Percentiles rank a stretch among this genome's conserved stretches.
phyloP scores from a whole-genome alignment of 805 yeast species.

The Myxozyma monticola region DNA sequence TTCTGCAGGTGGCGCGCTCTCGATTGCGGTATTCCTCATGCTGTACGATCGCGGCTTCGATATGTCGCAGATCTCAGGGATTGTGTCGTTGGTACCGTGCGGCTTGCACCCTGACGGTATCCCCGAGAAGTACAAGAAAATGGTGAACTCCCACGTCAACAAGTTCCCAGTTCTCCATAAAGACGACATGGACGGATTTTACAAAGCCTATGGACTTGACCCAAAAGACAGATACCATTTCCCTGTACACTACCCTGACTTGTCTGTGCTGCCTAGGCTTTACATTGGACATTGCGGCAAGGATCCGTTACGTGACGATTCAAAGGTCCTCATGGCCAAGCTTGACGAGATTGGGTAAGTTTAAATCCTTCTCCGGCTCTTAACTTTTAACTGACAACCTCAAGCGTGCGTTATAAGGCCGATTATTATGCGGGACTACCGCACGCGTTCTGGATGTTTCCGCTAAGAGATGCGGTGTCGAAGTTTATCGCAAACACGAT shows the following conservation, averaged over 20 bases:
- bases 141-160: background rate
- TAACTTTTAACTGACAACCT: too few relatives aligned
- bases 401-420: too few relatives aligned
- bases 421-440: too few relatives aligned
- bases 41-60: background rate
- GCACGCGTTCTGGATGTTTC: conserved; percentile 4
- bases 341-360: conserved; percentile 1
- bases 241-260: too few relatives aligned
- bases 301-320: background rate
- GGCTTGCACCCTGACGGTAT: background rate
- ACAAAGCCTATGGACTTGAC: background rate
- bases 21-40: background rate
- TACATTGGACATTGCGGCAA: background rate
- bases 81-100: background rate
- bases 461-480: background rate
- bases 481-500: background rate
- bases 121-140: background rate
- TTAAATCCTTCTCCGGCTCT: too few relatives aligned
- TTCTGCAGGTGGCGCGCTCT: conserved; percentile 1
- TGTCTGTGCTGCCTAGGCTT: background rate
- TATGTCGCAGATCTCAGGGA: background rate
- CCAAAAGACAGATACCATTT: background rate
- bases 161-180: background rate
- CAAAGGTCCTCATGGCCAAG: background rate
- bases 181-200: background rate